These are phyloP conservation scores for Dunaliella salina DNA, from an alignment of 163 green algal species.

Conservation along the genomic window DNA sequence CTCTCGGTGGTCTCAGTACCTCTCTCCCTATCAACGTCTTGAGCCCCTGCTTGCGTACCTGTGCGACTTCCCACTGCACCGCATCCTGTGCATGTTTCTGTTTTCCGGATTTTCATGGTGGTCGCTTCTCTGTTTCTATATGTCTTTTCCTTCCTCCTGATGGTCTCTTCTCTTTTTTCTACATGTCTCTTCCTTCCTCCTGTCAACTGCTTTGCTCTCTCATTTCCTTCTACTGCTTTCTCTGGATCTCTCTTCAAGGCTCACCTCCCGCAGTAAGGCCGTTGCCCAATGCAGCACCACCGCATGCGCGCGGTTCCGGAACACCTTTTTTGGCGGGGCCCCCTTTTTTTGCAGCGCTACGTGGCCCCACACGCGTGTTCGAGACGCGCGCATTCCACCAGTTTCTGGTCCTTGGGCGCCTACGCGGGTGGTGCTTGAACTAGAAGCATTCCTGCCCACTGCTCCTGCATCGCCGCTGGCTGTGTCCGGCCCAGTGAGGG, in stretches of 20 bases:
- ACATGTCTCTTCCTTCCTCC: not conserved
- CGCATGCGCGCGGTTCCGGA: slow-evolving; percentile 52
- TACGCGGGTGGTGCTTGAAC: too few relatives aligned
- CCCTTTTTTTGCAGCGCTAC: slow-evolving; percentile 18
- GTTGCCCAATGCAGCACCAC: slow-evolving; percentile 69
- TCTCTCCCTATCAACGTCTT: too few relatives aligned
- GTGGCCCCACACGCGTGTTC: slow-evolving; percentile 32
- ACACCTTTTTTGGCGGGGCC: not conserved
- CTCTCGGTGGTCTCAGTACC: too few relatives aligned
- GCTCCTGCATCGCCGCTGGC: too few relatives aligned
- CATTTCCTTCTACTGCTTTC: not conserved
- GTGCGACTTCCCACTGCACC: too few relatives aligned
- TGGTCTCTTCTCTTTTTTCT: not conserved
- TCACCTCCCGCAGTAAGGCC: slow-evolving; percentile 53
- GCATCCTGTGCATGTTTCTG: too few relatives aligned
- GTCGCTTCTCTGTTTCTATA: not conserved
- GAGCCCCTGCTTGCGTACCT: too few relatives aligned
- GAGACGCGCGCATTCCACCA: not conserved
- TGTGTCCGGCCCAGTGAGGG: too few relatives aligned
- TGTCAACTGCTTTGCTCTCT: not conserved
- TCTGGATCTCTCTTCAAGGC: not conserved
- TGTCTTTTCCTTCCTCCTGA: not conserved
- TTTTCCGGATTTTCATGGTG: too few relatives aligned
- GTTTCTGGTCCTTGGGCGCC: too few relatives aligned
- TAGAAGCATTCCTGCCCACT: too few relatives aligned